Percentiles rank a stretch among this genome's conserved stretches.
Conservation (phyloP, 2,329 filamentous ascomycete genomes). For the Helicocarpus griseus region DNA sequence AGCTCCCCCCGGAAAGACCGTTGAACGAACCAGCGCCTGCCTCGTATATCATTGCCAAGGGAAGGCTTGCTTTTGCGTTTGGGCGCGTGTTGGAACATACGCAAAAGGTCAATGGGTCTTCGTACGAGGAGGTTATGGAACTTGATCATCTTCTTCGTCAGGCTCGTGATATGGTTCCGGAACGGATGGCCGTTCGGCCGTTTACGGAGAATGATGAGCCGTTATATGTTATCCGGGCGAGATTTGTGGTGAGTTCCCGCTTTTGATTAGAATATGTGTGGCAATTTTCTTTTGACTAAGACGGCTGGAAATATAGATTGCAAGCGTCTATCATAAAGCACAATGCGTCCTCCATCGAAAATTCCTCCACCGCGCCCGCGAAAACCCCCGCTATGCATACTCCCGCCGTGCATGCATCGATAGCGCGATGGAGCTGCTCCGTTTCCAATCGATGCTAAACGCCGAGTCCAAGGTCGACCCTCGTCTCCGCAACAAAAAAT, state of each 20-base stretch:
- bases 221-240: conserved; percentile 60
- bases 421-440: conserved; percentile 70
- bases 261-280: too few species aligned
- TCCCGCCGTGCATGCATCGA: conserved; percentile 79
- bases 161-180: conserved; percentile 58
- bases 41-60: conserved; percentile 41
- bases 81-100: conserved; percentile 36
- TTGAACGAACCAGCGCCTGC: conserved; percentile 49
- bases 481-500: conserved; percentile 61
- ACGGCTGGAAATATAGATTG: conserved; percentile 37
- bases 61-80: conserved; percentile 32
- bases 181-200: conserved; percentile 65
- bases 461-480: conserved; percentile 64
- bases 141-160: conserved; percentile 49
- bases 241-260: conserved; percentile 58
- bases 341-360: conserved; percentile 82
- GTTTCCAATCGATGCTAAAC: conserved; percentile 66
- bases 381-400: conserved; percentile 72
- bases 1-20: conserved; percentile 49
- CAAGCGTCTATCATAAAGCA: conserved; percentile 80
- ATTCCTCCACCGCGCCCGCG: conserved; percentile 67
- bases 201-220: conserved; percentile 68
- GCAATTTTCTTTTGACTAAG: conserved; percentile 19
- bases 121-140: conserved; percentile 54
- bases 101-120: conserved; percentile 32